Conservation (phyloP, 1,139 yeast genomes). For the Sugiyamaella japonica region DNA sequence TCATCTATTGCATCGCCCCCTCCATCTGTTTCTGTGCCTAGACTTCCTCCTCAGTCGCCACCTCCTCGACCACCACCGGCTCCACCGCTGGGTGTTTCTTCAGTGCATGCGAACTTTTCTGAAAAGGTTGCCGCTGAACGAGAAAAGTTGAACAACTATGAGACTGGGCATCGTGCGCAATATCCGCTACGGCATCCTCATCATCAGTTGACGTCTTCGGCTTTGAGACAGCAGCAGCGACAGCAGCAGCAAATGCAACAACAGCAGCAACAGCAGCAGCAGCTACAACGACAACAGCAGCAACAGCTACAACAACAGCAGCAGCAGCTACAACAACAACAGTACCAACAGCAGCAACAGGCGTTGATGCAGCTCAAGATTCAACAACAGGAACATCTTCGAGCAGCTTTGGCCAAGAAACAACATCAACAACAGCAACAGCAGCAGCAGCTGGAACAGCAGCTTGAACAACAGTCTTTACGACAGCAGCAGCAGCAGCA, state of each 20-base stretch:
- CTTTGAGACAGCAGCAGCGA: slow-evolving; percentile 14
- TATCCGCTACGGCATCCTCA: slow-evolving; percentile 25
- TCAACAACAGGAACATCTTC: slow-evolving; percentile 24
- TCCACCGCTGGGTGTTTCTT: slow-evolving; percentile 43
- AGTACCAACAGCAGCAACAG: slow-evolving; percentile 17
- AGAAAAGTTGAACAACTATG: slow-evolving; percentile 24
- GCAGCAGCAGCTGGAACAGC: slow-evolving; percentile 26
- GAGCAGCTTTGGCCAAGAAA: slow-evolving; percentile 13
- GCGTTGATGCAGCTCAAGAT: slow-evolving; percentile 14
- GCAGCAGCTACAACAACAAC: slow-evolving; percentile 16
- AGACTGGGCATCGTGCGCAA: slow-evolving; percentile 21
- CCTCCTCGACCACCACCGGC: slow-evolving; percentile 47
- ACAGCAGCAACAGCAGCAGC: slow-evolving; percentile 20
- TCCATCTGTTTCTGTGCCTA: slow-evolving; percentile 17
- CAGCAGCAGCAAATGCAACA: slow-evolving; percentile 13
- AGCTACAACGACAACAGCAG: slow-evolving; percentile 14
- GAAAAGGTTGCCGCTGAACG: slow-evolving; percentile 27
- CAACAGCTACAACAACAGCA: slow-evolving; percentile 18
- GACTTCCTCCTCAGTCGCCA: slow-evolving; percentile 33
- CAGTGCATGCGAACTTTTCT: slow-evolving; percentile 35
- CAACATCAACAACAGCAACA: slow-evolving; percentile 19
- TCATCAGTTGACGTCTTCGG: slow-evolving; percentile 21
- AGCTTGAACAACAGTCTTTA: slow-evolving; percentile 21
- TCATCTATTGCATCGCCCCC: slow-evolving; percentile 9
- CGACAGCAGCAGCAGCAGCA: slow-evolving; percentile 22